Percentiles rank a stretch among this genome's conserved stretches.
Evolutionary conservation across 768 basidiomycete species (phyloP).

Genomic region (Auricularia sp.): DNA sequence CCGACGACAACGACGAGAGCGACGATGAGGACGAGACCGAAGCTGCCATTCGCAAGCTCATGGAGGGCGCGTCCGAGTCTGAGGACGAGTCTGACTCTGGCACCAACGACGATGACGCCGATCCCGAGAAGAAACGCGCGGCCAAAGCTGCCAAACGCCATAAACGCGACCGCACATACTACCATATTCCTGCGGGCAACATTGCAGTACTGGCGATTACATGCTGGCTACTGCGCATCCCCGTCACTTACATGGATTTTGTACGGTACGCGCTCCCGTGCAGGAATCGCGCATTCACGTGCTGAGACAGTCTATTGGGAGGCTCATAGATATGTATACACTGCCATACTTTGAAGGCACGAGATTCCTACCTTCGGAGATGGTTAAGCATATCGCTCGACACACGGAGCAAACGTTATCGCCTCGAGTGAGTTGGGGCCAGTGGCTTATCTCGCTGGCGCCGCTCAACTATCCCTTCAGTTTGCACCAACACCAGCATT

Average conservation of each 20-base stretch:
- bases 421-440: constrained; percentile 45
- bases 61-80: constrained; percentile 5
- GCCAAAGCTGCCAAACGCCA: constrained; percentile 4
- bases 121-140: not conserved
- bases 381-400: constrained; percentile 66
- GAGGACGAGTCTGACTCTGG: constrained; percentile 12
- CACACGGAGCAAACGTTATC: constrained; percentile 56
- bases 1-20: constrained; percentile 15
- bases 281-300: not conserved
- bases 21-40: constrained; percentile 12
- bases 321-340: constrained; percentile 62
- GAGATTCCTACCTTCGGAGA: constrained; percentile 46
- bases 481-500: constrained; percentile 47
- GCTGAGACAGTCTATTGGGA: constrained; percentile 19
- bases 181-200: constrained; percentile 36
- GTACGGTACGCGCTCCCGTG: constrained; percentile 40
- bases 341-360: constrained; percentile 75
- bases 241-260: constrained; percentile 67
- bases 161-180: constrained; percentile 8
- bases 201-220: constrained; percentile 64
- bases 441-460: not conserved
- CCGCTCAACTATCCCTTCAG: constrained; percentile 28
- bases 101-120: constrained; percentile 13
- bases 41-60: constrained; percentile 8
- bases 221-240: constrained; percentile 73